Conservation (phyloP, 2,329 filamentous ascomycete genomes). For the Drechmeria coniospora region DNA sequence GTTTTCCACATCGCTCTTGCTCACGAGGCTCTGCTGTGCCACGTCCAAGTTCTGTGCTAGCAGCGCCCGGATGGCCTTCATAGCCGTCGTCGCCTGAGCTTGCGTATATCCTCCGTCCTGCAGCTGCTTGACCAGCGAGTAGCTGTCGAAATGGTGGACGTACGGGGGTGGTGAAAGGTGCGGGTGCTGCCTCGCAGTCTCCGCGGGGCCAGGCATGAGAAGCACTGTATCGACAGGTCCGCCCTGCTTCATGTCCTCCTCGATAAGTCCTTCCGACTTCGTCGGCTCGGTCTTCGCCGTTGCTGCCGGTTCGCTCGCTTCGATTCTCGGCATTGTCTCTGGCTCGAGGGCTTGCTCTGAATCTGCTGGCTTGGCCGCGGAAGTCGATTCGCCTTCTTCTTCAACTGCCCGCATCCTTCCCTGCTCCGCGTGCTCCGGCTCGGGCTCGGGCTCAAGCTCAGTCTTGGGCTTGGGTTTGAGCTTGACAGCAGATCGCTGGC, state of each 20-base stretch:
- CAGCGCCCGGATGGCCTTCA: conserved; percentile 78
- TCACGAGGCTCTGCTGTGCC: conserved; percentile 66
- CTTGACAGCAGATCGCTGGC: too few species aligned
- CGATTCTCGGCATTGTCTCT: too few species aligned
- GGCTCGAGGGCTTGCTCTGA: too few species aligned
- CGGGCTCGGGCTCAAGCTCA: not conserved
- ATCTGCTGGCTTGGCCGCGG: too few species aligned
- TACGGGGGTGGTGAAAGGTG: conserved; percentile 63
- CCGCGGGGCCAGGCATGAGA: conserved; percentile 27
- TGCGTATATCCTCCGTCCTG: conserved; percentile 57
- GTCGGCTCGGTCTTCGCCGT: not conserved
- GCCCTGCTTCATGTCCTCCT: conserved; percentile 14
- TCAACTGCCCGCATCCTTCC: too few species aligned
- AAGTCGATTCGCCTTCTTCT: too few species aligned
- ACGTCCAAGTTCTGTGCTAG: conserved; percentile 67
- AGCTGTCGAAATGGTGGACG: conserved; percentile 94
- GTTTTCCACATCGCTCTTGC: conserved; percentile 88
- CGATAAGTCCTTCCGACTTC: conserved; percentile 1
- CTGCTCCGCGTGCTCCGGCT: conserved; percentile 1
- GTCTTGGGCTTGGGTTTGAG: conserved; percentile 2
- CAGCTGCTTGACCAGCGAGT: conserved; percentile 71
- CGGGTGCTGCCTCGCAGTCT: conserved; percentile 35
- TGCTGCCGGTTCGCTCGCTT: not conserved
- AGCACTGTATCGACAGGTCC: conserved; percentile 32
- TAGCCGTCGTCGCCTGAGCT: conserved; percentile 65